Conservation (phyloP, 1,284 basidiomycete genomes). For the Irpex lacteus region DNA sequence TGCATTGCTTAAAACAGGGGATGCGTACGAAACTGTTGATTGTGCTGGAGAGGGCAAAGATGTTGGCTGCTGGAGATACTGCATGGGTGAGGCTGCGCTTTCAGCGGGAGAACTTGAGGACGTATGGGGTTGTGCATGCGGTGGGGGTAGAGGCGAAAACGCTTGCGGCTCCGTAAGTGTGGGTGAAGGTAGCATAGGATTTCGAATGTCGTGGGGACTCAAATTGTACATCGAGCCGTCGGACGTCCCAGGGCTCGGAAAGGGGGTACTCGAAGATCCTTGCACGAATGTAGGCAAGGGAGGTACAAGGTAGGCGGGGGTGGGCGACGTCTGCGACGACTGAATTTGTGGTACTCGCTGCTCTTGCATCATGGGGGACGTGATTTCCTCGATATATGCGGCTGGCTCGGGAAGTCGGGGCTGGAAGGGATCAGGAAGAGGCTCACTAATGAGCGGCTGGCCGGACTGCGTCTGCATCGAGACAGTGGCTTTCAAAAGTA, state of each 20-base stretch:
- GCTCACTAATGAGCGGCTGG: constrained; percentile 7
- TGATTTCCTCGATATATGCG: constrained; percentile 8
- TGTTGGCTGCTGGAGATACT: neutral
- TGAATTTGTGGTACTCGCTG: neutral
- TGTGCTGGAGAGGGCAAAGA: constrained; percentile 5
- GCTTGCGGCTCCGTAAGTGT: neutral
- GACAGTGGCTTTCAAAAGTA: constrained; percentile 44
- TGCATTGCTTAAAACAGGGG: neutral
- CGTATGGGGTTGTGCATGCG: neutral
- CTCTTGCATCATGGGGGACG: neutral
- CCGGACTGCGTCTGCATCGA: constrained; percentile 21
- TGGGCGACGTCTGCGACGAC: constrained; percentile 22
- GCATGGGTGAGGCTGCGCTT: neutral
- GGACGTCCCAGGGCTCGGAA: constrained; percentile 1
- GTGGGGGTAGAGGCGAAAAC: neutral
- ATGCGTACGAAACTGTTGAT: neutral
- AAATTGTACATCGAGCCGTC: neutral
- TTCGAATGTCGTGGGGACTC: neutral
- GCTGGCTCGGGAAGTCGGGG: neutral
- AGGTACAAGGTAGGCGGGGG: constrained; percentile 33
- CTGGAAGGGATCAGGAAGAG: neutral
- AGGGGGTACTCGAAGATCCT: constrained; percentile 35
- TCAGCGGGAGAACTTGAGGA: neutral
- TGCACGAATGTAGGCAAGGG: constrained; percentile 35
- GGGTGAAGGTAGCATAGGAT: neutral